Percentiles rank a stretch among this genome's conserved stretches.
These are phyloP conservation scores for Gastrolobium villosum DNA, from an alignment of 306 rosid species.

Conservation along the genomic window DNA sequence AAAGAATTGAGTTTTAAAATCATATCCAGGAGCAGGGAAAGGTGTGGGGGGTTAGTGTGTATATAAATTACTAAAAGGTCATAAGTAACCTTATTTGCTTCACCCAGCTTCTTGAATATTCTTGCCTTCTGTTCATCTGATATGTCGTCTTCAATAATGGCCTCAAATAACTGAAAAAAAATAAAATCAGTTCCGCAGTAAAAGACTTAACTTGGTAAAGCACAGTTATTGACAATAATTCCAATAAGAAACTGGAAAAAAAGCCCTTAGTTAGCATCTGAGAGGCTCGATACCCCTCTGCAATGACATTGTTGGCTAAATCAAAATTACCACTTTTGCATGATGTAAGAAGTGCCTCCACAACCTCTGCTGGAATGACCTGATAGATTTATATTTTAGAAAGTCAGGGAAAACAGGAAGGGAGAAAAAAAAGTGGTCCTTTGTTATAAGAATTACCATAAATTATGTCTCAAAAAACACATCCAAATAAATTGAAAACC, in stretches of 20 bases:
- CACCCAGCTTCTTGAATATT: slow-evolving; percentile 86
- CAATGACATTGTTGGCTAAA: slow-evolving; percentile 83
- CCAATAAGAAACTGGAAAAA: slow-evolving; percentile 22
- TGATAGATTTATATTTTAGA: slow-evolving; percentile 48
- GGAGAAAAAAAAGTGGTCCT: neutral
- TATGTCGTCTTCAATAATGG: slow-evolving; percentile 75
- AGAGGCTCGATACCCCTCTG: slow-evolving; percentile 95
- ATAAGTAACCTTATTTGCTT: slow-evolving; percentile 81
- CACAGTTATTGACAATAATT: slow-evolving; percentile 16
- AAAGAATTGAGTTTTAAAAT: neutral
- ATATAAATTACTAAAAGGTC: slow-evolving; percentile 23
- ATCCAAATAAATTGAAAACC: slow-evolving; percentile 27
- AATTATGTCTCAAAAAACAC: slow-evolving; percentile 5
- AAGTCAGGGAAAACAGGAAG: slow-evolving; percentile 32
- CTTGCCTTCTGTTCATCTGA: slow-evolving; percentile 93
- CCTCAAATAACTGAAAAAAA: slow-evolving; percentile 70
- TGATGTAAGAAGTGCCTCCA: slow-evolving; percentile 66
- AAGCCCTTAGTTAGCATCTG: slow-evolving; percentile 85
- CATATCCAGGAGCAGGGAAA: slow-evolving; percentile 20
- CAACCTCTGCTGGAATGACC: slow-evolving; percentile 77
- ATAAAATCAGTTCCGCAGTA: neutral
- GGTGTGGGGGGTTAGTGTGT: neutral
- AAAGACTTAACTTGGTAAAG: slow-evolving; percentile 24
- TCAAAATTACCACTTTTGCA: slow-evolving; percentile 92
- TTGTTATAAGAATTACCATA: neutral